Percentiles rank a stretch among this genome's conserved stretches.
Evolutionary conservation across 257 asterid genomes (phyloP).

Genomic region (Thymus mandschuricus): DNA sequence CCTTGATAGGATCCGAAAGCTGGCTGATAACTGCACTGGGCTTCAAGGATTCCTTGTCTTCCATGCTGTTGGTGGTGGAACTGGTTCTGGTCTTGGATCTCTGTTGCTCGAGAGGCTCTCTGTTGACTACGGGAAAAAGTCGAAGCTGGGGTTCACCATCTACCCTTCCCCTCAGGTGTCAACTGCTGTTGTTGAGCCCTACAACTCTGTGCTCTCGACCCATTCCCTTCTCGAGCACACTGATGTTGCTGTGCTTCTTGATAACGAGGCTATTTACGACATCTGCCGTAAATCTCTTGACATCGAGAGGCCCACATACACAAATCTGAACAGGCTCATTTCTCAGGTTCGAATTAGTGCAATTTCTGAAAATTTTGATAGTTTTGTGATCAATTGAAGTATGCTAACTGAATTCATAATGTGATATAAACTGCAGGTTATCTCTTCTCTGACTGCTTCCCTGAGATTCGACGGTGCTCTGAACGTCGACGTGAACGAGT

Average conservation of each 20-base stretch:
- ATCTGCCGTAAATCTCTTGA: constrained; percentile 94
- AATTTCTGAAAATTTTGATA: no score
- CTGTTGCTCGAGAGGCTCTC: constrained; percentile 88
- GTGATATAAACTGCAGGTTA: constrained; percentile 50
- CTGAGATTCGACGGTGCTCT: constrained; percentile 89
- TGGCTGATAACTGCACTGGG: constrained; percentile 93
- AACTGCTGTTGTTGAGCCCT: constrained; percentile 96
- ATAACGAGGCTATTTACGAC: constrained; percentile 89
- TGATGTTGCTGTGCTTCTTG: constrained; percentile 92
- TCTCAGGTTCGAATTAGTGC: constrained; percentile 62
- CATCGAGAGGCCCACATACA: constrained; percentile 94
- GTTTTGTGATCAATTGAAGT: neutral
- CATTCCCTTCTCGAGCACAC: constrained; percentile 96
- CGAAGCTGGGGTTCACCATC: constrained; percentile 85
- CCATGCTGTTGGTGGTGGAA: constrained; percentile 99
- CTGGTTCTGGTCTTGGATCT: constrained; percentile 95
- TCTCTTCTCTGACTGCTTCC: constrained; percentile 90
- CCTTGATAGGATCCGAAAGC: constrained; percentile 89
- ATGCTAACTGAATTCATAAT: neutral
- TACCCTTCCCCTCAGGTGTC: constrained; percentile 98
- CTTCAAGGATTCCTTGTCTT: constrained; percentile 88
- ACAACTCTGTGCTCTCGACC: constrained; percentile 89
- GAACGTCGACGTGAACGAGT: constrained; percentile 92
- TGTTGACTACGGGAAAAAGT: constrained; percentile 87
- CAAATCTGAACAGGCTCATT: constrained; percentile 88